phyloP scores from a whole-genome alignment of 2,329 filamentous ascomycete genomes.

The Tolypocladium paradoxum region DNA sequence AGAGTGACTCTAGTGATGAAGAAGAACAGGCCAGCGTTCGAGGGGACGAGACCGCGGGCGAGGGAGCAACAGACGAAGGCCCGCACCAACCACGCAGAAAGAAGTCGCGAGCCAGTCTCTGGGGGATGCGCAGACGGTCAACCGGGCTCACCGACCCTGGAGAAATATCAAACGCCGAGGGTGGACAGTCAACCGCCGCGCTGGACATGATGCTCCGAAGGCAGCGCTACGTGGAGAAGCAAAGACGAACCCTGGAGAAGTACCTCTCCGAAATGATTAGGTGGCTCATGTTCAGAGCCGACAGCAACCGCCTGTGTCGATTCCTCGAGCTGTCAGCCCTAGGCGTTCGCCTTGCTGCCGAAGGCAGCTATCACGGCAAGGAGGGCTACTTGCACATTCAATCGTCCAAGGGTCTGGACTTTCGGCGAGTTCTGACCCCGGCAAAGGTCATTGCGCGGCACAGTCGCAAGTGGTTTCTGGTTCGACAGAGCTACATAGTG shows the following conservation, averaged over 20 bases:
- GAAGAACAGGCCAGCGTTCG: slow-evolving; percentile 40
- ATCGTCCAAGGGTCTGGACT: slow-evolving; percentile 79
- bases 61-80: slow-evolving; percentile 42
- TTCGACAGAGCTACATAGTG: slow-evolving; percentile 95
- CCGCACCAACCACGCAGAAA: slow-evolving; percentile 25
- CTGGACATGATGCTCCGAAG: slow-evolving; percentile 31
- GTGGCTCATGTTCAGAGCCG: slow-evolving; percentile 92
- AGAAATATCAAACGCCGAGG: slow-evolving; percentile 30
- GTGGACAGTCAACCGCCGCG: slow-evolving; percentile 34
- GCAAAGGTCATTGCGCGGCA: slow-evolving; percentile 71
- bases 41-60: slow-evolving; percentile 35
- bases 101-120: slow-evolving; percentile 41
- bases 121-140: slow-evolving; percentile 42
- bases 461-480: slow-evolving; percentile 91
- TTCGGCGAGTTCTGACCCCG: slow-evolving; percentile 69
- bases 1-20: slow-evolving; percentile 72
- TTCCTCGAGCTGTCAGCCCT: slow-evolving; percentile 92
- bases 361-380: slow-evolving; percentile 95
- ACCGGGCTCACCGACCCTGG: slow-evolving; percentile 37
- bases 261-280: slow-evolving; percentile 91
- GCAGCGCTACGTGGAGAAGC: slow-evolving; percentile 64
- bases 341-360: slow-evolving; percentile 84
- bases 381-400: slow-evolving; percentile 91
- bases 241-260: slow-evolving; percentile 74
- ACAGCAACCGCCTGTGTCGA: slow-evolving; percentile 91